Evolutionary conservation across 192 early-diverging fungal species (phyloP), one percentile per base, ranked within the genome.

Genomic region (Entomortierella lignicola): DNA sequence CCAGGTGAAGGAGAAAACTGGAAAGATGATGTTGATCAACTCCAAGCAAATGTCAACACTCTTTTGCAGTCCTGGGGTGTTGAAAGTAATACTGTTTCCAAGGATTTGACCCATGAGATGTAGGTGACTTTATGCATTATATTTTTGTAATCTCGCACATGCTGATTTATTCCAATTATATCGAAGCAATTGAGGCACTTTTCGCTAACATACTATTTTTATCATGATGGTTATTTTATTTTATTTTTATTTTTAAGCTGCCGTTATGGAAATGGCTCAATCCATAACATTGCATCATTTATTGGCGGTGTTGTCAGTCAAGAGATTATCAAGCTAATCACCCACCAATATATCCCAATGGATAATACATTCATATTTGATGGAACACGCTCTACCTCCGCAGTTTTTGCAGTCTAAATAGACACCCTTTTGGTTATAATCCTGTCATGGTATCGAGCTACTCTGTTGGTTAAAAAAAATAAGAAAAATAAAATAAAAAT

Each of bases 281-380:
- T 97, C 15, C 94, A 94, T 71, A 94, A 92, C 73, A 89, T 96
- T 44, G 92, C 95, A 0, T 90, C 95, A 8, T 71, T 98, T 20
- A 85, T 91, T 62, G 98, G 97, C 44, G 98, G 97, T 25, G 84
- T 99, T 34, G 93, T 92, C 21, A 87, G 94, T 15, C 98, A 99
- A 69, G 98, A 99, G 80, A 83, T 90, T 29, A 97, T 98, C 86
- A 99, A 99, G 85, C 74, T 99, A 44, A 89, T 98, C 42, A 99
- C 98, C 3, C 86, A 87, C 52, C 98, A 99, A 84, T 99, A 99
- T 71, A 90, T 97, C 55, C 96, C 97, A 2, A 81, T 96, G 55
- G 87, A 95, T 82, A 97, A 97, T 75, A 90, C 92, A 0, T 89
- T 90, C 55, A 82, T 99, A 17, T 93, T 94, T 69, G 92, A 98